Base-by-base conservation (phyloP, 2,329 filamentous ascomycete species). In the Phyllosticta citriasiana region DNA sequence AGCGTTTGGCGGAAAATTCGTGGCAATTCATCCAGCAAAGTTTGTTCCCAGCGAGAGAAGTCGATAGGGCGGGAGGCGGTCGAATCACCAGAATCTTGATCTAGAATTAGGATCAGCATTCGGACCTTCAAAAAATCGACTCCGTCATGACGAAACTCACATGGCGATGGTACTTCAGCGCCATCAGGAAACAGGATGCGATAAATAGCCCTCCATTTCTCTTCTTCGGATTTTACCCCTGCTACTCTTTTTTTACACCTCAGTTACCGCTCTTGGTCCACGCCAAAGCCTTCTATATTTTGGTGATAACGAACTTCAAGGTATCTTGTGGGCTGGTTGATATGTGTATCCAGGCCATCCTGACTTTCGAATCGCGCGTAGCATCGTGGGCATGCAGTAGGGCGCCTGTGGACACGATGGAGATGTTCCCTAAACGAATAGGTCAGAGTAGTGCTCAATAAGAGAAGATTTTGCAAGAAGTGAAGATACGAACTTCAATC, bases 131-230 rank as follows among this genome's bases (percentile, higher is more conserved):
- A 12, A 2, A 16, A 40, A 10, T 40, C 14, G 33, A 40, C 14
- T 40, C 19, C 19, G 33, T 40, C 33, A 16, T 2, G 4, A 40
- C 4, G 9, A 10, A 40, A 40, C 33, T 12, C 10, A 40, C 33
- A 40, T 14, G 33, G 33, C 14, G 33, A 40, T 40, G 33, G 33
- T 16, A 40, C 5, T 1, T 66, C 65, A 26, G 58, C 56, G 30
- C 68, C 67, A 51, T 69, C 66, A 3, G 67, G 67, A 50, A 69
- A 69, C 4, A 69, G 62, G 2, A 69, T 66, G 1, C 63, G 62
- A 53, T 68, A 69, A 6, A 69, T 67, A 1, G 56, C 62, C 50
- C 68, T 69, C 67, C 67, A 69, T 27, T 68, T 69, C 1, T 69
- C 67, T 59, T 68, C 65, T 35, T 69, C 67, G 7, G 61, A 66